A percentile compares a stretch with the other conserved stretches of the same genome.
Evolutionary conservation across 1,139 yeast genomes (phyloP).

Genomic region (Lodderomyces beijingensis): DNA sequence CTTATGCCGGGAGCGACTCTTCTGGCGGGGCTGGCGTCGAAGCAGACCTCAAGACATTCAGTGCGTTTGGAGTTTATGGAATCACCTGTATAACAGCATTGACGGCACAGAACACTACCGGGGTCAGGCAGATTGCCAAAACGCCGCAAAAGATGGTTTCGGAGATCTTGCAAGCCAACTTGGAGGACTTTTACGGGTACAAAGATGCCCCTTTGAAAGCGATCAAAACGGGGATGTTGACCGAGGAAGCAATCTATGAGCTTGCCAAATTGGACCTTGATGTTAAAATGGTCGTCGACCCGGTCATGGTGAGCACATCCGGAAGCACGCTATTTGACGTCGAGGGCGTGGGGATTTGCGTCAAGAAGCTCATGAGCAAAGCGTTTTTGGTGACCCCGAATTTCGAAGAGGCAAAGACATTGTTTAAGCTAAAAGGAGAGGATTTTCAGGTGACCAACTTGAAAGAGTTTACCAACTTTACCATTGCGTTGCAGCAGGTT

Average conservation of each 20-base stretch:
- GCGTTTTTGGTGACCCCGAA: slow-evolving; percentile 79
- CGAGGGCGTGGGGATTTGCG: slow-evolving; percentile 40
- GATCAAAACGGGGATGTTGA: slow-evolving; percentile 80
- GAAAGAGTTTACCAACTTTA: slow-evolving; percentile 26
- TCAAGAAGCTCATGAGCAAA: slow-evolving; percentile 45
- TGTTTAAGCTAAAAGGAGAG: slow-evolving; percentile 18
- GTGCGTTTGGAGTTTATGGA: slow-evolving; percentile 77
- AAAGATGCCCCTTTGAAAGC: slow-evolving; percentile 43
- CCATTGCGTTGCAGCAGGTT: slow-evolving; percentile 34
- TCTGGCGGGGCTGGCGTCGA: slow-evolving; percentile 97
- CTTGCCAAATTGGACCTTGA: slow-evolving; percentile 33
- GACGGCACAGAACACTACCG: slow-evolving; percentile 76
- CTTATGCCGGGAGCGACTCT: slow-evolving; percentile 81
- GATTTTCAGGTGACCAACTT: slow-evolving; percentile 8
- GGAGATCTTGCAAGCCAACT: slow-evolving; percentile 49
- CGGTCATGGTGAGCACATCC: slow-evolving; percentile 79
- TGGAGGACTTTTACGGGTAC: slow-evolving; percentile 52
- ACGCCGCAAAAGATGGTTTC: slow-evolving; percentile 42
- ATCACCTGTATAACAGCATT: slow-evolving; percentile 76
- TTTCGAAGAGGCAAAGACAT: slow-evolving; percentile 54
- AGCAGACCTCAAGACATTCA: slow-evolving; percentile 82
- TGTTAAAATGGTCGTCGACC: slow-evolving; percentile 61
- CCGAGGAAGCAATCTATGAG: slow-evolving; percentile 51
- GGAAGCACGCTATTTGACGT: slow-evolving; percentile 57
- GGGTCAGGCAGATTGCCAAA: slow-evolving; percentile 50